phyloP scores from a whole-genome alignment of 257 asterid species.

The Thymus quinquecostatus region DNA sequence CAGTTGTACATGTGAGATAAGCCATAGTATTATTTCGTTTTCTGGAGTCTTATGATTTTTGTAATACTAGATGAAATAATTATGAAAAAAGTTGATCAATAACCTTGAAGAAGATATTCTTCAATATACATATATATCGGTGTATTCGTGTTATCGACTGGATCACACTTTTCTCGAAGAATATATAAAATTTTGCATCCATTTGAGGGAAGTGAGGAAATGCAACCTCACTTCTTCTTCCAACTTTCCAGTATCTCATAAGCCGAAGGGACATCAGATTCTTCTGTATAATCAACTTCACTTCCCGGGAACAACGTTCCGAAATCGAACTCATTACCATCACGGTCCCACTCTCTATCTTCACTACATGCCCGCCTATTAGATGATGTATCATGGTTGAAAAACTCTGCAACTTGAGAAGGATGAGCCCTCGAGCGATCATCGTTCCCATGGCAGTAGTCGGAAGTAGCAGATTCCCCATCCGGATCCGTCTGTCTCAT shows the following conservation, averaged over 20 bases:
- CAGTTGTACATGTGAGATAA: neutral
- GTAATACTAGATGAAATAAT: too few relatives aligned
- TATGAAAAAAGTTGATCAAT: too few relatives aligned
- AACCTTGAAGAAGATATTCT: too few relatives aligned
- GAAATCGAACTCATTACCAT: constrained; percentile 45
- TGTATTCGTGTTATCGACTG: too few relatives aligned
- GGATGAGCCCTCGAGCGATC: constrained; percentile 12
- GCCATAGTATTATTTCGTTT: too few relatives aligned
- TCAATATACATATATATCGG: too few relatives aligned
- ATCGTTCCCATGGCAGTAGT: neutral
- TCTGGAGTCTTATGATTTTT: too few relatives aligned
- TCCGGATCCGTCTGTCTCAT: constrained; percentile 23
- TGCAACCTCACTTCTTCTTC: constrained; percentile 47
- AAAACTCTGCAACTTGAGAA: constrained; percentile 24
- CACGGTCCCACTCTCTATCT: constrained; percentile 33
- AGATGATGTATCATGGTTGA: constrained; percentile 28
- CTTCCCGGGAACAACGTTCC: constrained; percentile 36
- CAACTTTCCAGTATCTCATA: constrained; percentile 69
- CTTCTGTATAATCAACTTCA: constrained; percentile 39
- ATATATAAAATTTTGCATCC: too few relatives aligned
- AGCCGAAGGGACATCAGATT: constrained; percentile 62
- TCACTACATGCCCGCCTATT: constrained; percentile 24
- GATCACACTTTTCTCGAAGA: too few relatives aligned
- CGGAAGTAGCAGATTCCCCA: constrained; percentile 21
- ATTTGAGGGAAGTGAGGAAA: neutral